phyloP scores from a whole-genome alignment of 768 basidiomycete species.

The Suillus placidus region DNA sequence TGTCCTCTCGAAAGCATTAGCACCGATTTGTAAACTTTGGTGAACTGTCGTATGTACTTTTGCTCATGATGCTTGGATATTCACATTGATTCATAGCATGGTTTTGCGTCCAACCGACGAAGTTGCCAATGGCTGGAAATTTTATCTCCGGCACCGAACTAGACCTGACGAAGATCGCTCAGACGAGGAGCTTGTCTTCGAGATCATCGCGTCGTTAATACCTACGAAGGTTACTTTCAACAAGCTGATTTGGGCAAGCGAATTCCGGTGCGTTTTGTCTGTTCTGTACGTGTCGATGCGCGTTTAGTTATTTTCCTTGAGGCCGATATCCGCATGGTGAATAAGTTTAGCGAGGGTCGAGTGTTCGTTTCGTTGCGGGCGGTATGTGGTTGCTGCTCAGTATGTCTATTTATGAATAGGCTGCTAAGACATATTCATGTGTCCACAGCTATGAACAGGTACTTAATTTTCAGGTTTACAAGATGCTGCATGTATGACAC shows the following conservation, averaged over 20 bases:
- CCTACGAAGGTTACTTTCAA: constrained; percentile 25
- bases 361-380: neutral
- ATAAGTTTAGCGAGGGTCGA: neutral
- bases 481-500: constrained; percentile 33
- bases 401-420: neutral
- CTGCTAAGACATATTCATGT: neutral
- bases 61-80: neutral
- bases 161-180: constrained; percentile 21
- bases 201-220: constrained; percentile 23
- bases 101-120: constrained; percentile 19
- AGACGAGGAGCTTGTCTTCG: constrained; percentile 29
- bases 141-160: constrained; percentile 14
- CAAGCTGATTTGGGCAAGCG: constrained; percentile 29
- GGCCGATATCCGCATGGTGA: neutral
- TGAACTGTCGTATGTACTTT: neutral
- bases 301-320: neutral
- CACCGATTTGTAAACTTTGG: constrained; percentile 45
- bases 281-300: neutral
- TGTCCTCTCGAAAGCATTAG: neutral
- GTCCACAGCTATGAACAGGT: constrained; percentile 28
- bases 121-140: constrained; percentile 22
- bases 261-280: constrained; percentile 28
- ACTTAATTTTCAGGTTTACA: constrained; percentile 39
- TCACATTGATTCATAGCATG: constrained; percentile 3
- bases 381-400: neutral